Evolutionary conservation across 805 yeast species (phyloP).

Genomic region (Martiniozyma abietophila): DNA sequence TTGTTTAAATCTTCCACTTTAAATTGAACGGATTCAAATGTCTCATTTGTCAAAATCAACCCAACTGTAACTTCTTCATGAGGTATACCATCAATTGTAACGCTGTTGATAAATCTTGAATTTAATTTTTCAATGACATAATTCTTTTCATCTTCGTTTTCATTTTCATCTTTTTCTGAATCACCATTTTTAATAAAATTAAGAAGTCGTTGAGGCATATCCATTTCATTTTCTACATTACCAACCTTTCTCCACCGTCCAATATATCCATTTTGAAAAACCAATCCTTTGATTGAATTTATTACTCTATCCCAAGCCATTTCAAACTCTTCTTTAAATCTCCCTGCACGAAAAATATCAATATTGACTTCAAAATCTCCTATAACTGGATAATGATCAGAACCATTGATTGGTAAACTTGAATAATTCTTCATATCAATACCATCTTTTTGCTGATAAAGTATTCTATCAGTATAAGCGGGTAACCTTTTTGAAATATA

Average conservation of each 20-base stretch:
- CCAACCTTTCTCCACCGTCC: conserved; percentile 2
- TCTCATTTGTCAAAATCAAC: conserved; percentile 27
- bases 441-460: conserved; percentile 26
- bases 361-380: conserved; percentile 27
- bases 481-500: conserved; percentile 35
- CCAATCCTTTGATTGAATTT: conserved; percentile 26
- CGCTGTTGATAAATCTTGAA: too few species aligned
- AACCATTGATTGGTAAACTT: conserved; percentile 21
- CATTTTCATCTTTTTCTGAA: too few species aligned
- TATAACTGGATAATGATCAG: conserved; percentile 52
- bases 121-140: too few species aligned
- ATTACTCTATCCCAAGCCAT: conserved; percentile 20
- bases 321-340: conserved; percentile 26
- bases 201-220: conserved; percentile 1
- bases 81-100: conserved; percentile 2
- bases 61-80: conserved; percentile 10
- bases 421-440: conserved; percentile 13
- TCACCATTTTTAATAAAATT: neutral
- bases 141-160: too few species aligned
- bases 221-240: neutral
- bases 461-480: conserved; percentile 51
- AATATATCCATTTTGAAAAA: conserved; percentile 28
- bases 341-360: conserved; percentile 26
- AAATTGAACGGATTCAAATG: conserved; percentile 31
- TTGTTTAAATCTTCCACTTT: conserved; percentile 26